These are phyloP conservation scores for Citrus maxima DNA, from an alignment of 345 rosid species.

Conservation along the genomic window DNA sequence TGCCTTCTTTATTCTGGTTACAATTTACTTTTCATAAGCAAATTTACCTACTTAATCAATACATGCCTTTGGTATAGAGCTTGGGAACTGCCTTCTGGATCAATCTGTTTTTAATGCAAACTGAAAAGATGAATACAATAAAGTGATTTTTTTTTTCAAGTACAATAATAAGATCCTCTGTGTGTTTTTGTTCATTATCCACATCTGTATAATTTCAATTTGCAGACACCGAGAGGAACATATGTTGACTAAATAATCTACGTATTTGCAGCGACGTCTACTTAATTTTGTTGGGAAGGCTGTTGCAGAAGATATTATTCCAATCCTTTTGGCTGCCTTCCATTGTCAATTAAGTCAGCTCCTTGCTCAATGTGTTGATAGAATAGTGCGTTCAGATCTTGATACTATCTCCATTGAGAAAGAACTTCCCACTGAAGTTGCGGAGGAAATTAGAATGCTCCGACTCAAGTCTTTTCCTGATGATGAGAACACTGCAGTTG, in stretches of 20 bases:
- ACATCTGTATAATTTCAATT: neutral
- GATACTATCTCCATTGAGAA: slow-evolving; percentile 67
- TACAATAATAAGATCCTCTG: neutral
- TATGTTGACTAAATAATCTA: slow-evolving; percentile 4
- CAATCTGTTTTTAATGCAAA: no score
- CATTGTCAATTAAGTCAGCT: slow-evolving; percentile 77
- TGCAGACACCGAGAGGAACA: neutral
- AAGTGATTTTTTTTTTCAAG: neutral
- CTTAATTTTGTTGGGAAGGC: slow-evolving; percentile 76
- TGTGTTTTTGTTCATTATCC: neutral
- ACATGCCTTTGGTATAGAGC: neutral
- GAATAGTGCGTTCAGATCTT: slow-evolving; percentile 83
- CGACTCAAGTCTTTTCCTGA: slow-evolving; percentile 40
- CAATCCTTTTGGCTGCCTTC: slow-evolving; percentile 78
- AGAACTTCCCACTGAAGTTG: slow-evolving; percentile 75
- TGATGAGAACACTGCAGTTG: slow-evolving; percentile 29
- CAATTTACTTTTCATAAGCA: neutral
- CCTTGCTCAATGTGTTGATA: slow-evolving; percentile 63
- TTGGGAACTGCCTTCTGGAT: neutral
- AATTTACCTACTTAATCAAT: neutral
- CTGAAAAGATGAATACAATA: no score
- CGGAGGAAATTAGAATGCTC: slow-evolving; percentile 47
- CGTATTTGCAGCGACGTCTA: slow-evolving; percentile 64
- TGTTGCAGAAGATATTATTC: slow-evolving; percentile 68
- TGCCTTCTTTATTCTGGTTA: neutral